Base-by-base conservation (phyloP, 192 early-diverging fungal species). In the Funneliformis mosseae region DNA sequence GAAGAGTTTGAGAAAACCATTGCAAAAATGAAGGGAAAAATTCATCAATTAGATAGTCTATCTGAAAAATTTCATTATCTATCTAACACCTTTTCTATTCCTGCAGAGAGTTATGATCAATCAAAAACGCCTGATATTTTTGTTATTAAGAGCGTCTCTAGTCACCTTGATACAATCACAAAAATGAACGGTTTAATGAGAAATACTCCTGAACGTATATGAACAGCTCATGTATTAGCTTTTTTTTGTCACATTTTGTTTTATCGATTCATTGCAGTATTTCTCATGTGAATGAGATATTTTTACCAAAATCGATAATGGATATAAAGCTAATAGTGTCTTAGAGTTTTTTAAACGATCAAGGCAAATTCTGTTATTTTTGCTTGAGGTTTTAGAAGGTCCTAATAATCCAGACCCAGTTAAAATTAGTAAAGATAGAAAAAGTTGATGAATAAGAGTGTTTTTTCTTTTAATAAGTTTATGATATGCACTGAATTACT, bases 141-240 rank as follows among this genome's bases (percentile, higher is more conserved):
- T 73, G 41, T 73, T 46, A 27, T 73, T 48, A 73, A 73, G 46
- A 73, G 71, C 18, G n/a, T 73, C 18, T 73, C 71, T 73, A 48
- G 45, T 73, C 71, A 48, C 9, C 0, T 73, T 50, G 4, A 48
- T 73, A 73, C 71, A 1, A 73, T 73, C 39, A 28, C 1, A 8
- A 73, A 73, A 45, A 73, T 73, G 64, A 67, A 39, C 39, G 8
- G 33, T 4, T 5, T 12, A 16, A 39, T 67, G 2, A 67, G 0
- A 3, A 67, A 39, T 12, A 38, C 64, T 33, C 64, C 64, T 67
- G 33, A 67, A 39, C 33, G 28, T 67, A 67, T 12, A 63, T 63
- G 23, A 16, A n/a, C 2, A 38, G 38, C 66, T 18, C 66, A 68
- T 38, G 66, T 68, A 41, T 39, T 68, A 41, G 38, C 10, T 68